Conservation (phyloP, 2,329 filamentous ascomycete species). For the Aspergillus floridensis region DNA sequence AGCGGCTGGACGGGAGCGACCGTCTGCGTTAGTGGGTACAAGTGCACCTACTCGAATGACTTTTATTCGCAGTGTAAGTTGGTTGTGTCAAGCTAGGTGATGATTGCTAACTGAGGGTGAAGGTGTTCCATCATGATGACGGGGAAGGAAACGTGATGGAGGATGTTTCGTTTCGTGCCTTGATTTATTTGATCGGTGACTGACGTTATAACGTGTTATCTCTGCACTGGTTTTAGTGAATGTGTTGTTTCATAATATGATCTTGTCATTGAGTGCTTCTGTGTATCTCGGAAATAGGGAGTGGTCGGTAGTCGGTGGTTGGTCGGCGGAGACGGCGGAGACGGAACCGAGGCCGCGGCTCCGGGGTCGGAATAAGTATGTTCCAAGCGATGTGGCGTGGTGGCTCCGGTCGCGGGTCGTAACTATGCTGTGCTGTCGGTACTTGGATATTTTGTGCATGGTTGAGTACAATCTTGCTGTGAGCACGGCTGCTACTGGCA, state of each 20-base stretch:
- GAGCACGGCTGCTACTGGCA: too few species aligned
- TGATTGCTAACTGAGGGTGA: neutral
- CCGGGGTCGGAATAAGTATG: neutral
- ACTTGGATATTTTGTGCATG: too few species aligned
- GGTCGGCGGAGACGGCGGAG: neutral
- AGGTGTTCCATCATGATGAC: neutral
- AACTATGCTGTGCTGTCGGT: too few species aligned
- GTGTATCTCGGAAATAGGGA: neutral
- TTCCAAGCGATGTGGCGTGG: neutral
- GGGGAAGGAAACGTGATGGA: neutral
- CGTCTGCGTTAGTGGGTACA: constrained; percentile 18
- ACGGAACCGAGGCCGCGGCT: neutral
- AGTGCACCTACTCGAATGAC: constrained; percentile 12
- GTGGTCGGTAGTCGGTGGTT: too few species aligned
- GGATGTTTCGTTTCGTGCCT: neutral
- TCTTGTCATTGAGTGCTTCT: neutral
- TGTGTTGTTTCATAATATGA: neutral
- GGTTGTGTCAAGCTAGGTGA: neutral
- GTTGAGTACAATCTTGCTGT: too few species aligned
- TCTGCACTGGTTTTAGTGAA: neutral
- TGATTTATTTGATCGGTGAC: neutral
- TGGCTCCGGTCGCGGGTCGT: too few species aligned
- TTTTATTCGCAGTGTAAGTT: constrained; percentile 20
- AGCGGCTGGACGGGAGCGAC: constrained; percentile 18
- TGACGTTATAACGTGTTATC: neutral